Evolutionary conservation across 768 basidiomycete species (phyloP).

Genomic region (Naematelia aurantialba): DNA sequence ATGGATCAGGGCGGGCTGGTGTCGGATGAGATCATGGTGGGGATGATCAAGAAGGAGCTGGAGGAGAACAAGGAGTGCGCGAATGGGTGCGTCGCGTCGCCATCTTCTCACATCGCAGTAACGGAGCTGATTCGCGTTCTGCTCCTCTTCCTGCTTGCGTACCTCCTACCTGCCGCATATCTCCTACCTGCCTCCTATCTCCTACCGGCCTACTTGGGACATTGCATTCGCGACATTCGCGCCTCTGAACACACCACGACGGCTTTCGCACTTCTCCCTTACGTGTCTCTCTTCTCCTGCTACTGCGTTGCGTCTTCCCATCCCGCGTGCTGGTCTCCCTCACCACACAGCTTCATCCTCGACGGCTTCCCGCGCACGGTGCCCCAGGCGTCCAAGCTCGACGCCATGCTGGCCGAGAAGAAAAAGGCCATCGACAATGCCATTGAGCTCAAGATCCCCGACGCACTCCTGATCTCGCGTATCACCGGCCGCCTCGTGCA

Average conservation of each 20-base stretch:
- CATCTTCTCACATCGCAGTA: too few relatives aligned
- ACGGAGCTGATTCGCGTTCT: background rate
- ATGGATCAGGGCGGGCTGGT: constrained; percentile 97
- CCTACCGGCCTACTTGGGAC: too few relatives aligned
- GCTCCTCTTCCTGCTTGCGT: background rate
- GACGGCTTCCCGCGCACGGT: constrained; percentile 99
- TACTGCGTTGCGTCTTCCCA: background rate
- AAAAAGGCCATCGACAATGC: constrained; percentile 83
- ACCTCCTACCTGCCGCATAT: too few relatives aligned
- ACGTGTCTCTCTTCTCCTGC: too few relatives aligned
- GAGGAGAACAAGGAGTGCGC: constrained; percentile 88
- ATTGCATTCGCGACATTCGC: too few relatives aligned
- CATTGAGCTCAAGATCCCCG: constrained; percentile 85
- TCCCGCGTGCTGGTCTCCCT: background rate
- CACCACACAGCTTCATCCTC: constrained; percentile 73
- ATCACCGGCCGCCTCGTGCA: constrained; percentile 96
- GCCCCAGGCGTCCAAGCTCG: constrained; percentile 92
- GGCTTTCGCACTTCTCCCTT: too few relatives aligned
- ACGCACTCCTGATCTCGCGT: constrained; percentile 91
- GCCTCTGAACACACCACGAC: too few relatives aligned
- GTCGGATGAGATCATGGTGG: constrained; percentile 92
- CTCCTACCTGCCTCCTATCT: too few relatives aligned
- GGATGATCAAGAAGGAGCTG: constrained; percentile 93
- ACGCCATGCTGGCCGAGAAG: constrained; percentile 74
- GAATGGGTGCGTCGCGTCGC: constrained; percentile 86